Percentiles rank a stretch among this genome's conserved stretches.
Evolutionary conservation across 331 rosid genomes (phyloP).

Genomic region (Rhamnella rubrinervis): DNA sequence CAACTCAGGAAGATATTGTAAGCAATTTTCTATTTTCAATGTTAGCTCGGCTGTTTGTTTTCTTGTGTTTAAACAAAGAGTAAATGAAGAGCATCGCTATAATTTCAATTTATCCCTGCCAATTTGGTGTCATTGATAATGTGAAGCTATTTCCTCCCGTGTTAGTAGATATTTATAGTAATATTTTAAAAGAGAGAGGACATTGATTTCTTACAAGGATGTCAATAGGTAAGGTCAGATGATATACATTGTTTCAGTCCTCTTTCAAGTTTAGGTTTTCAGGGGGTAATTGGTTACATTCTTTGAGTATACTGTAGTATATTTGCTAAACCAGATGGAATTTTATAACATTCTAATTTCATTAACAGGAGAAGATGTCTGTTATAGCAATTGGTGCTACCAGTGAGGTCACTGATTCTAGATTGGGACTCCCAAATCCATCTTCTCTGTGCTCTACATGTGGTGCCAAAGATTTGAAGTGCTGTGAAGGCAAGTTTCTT

Average conservation of each 20-base stretch:
- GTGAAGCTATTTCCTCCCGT: conserved; percentile 8
- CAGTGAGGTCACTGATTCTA: conserved; percentile 70
- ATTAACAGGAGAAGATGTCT: conserved; percentile 63
- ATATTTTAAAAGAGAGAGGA: neutral
- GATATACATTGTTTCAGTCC: too few species aligned
- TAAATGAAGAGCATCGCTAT: neutral
- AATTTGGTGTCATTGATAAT: too few species aligned
- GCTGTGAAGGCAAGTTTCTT: conserved; percentile 60
- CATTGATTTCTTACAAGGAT: neutral
- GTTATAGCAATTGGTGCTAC: conserved; percentile 46
- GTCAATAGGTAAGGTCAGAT: neutral
- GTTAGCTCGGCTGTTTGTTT: conserved; percentile 1
- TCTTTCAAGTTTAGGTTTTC: too few species aligned
- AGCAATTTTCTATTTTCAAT: conserved; percentile 28
- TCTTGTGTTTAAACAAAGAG: neutral
- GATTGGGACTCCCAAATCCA: conserved; percentile 83
- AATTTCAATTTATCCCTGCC: neutral
- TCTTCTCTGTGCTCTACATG: conserved; percentile 71
- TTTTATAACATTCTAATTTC: conserved; percentile 20
- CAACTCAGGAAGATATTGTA: conserved; percentile 57
- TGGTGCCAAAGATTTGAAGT: conserved; percentile 49
- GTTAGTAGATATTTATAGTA: conserved; percentile 2
- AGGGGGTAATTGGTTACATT: neutral
- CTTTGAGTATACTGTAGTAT: neutral
- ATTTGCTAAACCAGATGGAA: neutral